These are phyloP conservation scores for Cutaneotrichosporon daszewskae DNA, from an alignment of 1,284 basidiomycete species.

Conservation along the genomic window DNA sequence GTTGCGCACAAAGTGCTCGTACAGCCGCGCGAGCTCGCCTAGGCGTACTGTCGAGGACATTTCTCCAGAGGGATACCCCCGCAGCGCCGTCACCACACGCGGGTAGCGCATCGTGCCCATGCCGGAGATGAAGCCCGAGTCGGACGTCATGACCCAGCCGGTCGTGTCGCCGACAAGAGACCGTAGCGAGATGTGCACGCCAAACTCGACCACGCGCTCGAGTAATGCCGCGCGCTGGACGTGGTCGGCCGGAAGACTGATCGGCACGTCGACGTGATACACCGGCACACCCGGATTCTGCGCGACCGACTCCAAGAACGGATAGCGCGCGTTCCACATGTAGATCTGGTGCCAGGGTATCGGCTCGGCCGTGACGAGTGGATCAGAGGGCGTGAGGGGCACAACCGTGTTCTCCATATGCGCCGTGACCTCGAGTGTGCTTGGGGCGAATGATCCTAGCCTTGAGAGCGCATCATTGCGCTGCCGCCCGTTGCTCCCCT, in stretches of 20 bases:
- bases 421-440: slow-evolving; percentile 7
- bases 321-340: slow-evolving; percentile 9
- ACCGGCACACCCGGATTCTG: slow-evolving; percentile 3
- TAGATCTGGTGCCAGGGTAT: slow-evolving; percentile 7
- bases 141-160: slow-evolving; percentile 12
- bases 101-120: neutral
- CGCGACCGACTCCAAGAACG: slow-evolving; percentile 11
- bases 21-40: slow-evolving; percentile 7
- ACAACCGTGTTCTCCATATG: neutral
- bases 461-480: slow-evolving; percentile 1
- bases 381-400: slow-evolving; percentile 5
- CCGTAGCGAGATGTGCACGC: slow-evolving; percentile 1
- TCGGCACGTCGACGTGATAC: slow-evolving; percentile 18
- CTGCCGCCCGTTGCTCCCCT: slow-evolving; percentile 1
- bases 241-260: slow-evolving; percentile 6
- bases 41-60: slow-evolving; percentile 1
- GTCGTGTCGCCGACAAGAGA: slow-evolving; percentile 2
- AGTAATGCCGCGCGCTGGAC: slow-evolving; percentile 3
- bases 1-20: slow-evolving; percentile 4
- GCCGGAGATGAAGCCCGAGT: slow-evolving; percentile 15
- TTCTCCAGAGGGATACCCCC: slow-evolving; percentile 1
- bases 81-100: slow-evolving; percentile 2
- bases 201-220: slow-evolving; percentile 5
- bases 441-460: slow-evolving; percentile 6
- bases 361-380: neutral